Evolutionary conservation across 768 basidiomycete species (phyloP).

Genomic region (Hypholoma fasciculare): DNA sequence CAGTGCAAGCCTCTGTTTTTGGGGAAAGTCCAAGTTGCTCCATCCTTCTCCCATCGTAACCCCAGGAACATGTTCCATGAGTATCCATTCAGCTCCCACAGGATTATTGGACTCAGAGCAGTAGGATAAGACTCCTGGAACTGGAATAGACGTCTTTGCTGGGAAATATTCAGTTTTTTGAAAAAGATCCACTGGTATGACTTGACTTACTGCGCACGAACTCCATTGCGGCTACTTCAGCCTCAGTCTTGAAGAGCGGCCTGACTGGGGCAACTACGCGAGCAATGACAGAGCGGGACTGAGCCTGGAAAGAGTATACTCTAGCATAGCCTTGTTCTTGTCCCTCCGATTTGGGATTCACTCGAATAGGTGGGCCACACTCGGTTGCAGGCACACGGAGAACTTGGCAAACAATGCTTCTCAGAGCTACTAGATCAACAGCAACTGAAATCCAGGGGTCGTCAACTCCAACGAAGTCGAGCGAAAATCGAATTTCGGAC

Average conservation of each 20-base stretch:
- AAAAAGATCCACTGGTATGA: neutral
- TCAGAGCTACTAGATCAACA: slow-evolving; percentile 13
- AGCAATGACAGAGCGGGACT: slow-evolving; percentile 12
- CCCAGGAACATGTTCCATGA: slow-evolving; percentile 17
- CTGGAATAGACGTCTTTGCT: slow-evolving; percentile 11
- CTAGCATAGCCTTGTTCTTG: slow-evolving; percentile 12
- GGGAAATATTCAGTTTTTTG: neutral
- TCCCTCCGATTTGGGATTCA: neutral
- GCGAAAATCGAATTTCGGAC: neutral
- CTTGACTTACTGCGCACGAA: slow-evolving; percentile 16
- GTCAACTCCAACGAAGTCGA: neutral
- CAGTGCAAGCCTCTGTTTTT: slow-evolving; percentile 10
- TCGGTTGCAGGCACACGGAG: slow-evolving; percentile 9
- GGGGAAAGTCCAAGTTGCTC: neutral
- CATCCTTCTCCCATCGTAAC: slow-evolving; percentile 9
- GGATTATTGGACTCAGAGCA: slow-evolving; percentile 16
- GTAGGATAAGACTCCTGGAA: slow-evolving; percentile 13
- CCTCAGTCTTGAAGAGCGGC: slow-evolving; percentile 19
- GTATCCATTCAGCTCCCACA: slow-evolving; percentile 16
- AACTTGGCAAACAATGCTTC: slow-evolving; percentile 13
- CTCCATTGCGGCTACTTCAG: slow-evolving; percentile 19
- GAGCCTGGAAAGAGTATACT: slow-evolving; percentile 17
- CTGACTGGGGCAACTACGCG: slow-evolving; percentile 17
- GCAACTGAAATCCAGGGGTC: slow-evolving; percentile 16
- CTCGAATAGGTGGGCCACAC: slow-evolving; percentile 15